Conservation (phyloP, 768 basidiomycete genomes). For the Boletus vermiculosoides region DNA sequence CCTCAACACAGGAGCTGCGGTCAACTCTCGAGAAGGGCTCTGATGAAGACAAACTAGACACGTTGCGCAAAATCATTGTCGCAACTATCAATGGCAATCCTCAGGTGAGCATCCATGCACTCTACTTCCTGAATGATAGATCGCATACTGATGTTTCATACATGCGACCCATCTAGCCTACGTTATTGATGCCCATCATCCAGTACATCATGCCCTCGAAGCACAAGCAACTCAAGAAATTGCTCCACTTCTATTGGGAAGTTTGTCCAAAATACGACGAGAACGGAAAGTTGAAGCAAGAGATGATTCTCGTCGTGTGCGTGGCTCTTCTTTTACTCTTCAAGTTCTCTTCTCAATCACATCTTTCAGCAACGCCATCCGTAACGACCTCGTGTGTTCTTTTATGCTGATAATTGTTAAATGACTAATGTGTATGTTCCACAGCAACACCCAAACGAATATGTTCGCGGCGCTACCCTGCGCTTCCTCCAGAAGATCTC, state of each 20-base stretch:
- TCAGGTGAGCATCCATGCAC: slow-evolving; percentile 54
- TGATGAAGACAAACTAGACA: slow-evolving; percentile 95
- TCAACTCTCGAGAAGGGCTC: slow-evolving; percentile 89
- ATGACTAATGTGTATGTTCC: not conserved
- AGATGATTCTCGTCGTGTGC: slow-evolving; percentile 99
- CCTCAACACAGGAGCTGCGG: slow-evolving; percentile 79
- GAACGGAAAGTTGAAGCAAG: slow-evolving; percentile 95
- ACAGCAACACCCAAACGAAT: slow-evolving; percentile 99
- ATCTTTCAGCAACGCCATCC: slow-evolving; percentile 80
- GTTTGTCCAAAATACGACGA: slow-evolving; percentile 98
- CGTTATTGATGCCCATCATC: slow-evolving; percentile 95
- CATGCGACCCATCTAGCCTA: slow-evolving; percentile 51
- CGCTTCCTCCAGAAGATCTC: slow-evolving; percentile 95
- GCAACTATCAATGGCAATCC: slow-evolving; percentile 93
- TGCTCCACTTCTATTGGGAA: slow-evolving; percentile 95
- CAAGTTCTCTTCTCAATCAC: slow-evolving; percentile 8
- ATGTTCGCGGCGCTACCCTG: slow-evolving; percentile 96
- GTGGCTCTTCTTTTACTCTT: slow-evolving; percentile 34
- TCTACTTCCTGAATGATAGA: not conserved
- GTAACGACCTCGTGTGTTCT: slow-evolving; percentile 85
- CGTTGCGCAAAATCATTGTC: slow-evolving; percentile 90
- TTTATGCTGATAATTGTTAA: not conserved
- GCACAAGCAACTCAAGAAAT: slow-evolving; percentile 96
- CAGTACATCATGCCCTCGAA: slow-evolving; percentile 96
- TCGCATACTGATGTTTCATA: not conserved